Conservation (phyloP, 129 eudicot genomes). For the Chrysanthemum makinoi region DNA sequence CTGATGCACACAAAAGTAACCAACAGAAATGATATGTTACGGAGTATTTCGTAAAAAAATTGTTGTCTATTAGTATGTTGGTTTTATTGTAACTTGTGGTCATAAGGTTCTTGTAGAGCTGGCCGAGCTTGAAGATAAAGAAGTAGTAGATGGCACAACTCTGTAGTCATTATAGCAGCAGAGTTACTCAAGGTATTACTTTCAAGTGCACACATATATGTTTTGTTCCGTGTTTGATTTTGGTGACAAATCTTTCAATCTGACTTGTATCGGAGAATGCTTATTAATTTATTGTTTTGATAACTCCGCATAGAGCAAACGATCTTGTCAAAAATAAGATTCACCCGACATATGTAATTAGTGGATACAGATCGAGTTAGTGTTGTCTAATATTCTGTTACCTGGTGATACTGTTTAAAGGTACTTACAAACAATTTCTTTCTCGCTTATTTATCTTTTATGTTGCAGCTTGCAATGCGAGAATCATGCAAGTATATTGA, state of each 20-base stretch:
- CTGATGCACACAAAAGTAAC: too few species aligned
- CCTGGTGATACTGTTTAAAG: not conserved
- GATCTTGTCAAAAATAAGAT: slow-evolving; percentile 94
- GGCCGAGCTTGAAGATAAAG: slow-evolving; percentile 97
- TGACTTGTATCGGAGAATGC: not conserved
- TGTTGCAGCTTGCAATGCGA: slow-evolving; percentile 92
- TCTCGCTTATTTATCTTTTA: not conserved
- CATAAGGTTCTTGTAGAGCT: slow-evolving; percentile 44
- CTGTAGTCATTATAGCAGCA: slow-evolving; percentile 93
- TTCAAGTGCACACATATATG: not conserved
- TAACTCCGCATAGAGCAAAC: slow-evolving; percentile 72
- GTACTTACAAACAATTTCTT: not conserved
- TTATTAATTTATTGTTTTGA: slow-evolving; percentile 2
- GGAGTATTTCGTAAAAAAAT: too few species aligned
- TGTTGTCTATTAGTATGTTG: too few species aligned
- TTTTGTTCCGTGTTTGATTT: not conserved
- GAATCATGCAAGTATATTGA: slow-evolving; percentile 95
- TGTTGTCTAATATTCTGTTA: not conserved
- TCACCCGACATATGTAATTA: slow-evolving; percentile 88
- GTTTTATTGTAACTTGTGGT: slow-evolving; percentile 19
- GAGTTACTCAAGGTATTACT: slow-evolving; percentile 83
- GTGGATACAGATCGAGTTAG: slow-evolving; percentile 83
- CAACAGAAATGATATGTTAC: too few species aligned
- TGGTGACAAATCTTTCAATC: too few species aligned
- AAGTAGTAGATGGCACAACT: slow-evolving; percentile 99